Evolutionary conservation across 2,329 filamentous ascomycete species (phyloP).

Genomic region (Escovopsis sp.): DNA sequence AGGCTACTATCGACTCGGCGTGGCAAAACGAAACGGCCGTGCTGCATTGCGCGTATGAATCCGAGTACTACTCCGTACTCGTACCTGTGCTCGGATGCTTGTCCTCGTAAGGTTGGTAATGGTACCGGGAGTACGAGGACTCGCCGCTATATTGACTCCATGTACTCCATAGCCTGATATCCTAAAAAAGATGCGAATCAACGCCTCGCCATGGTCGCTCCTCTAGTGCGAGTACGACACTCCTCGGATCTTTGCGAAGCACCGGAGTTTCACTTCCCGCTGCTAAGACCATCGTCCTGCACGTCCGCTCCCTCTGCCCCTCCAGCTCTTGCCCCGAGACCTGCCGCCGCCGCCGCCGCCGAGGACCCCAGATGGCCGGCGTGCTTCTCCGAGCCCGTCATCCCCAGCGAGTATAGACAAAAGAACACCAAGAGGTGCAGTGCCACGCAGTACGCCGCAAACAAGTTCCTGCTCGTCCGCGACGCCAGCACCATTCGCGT

Average conservation of each 20-base stretch:
- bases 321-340: constrained; percentile 10
- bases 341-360: constrained; percentile 17
- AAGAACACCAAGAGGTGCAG: constrained; percentile 80
- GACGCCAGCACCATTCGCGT: constrained; percentile 85
- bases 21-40: no score
- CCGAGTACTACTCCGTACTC: background rate
- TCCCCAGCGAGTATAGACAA: constrained; percentile 73
- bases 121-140: background rate
- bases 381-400: constrained; percentile 48
- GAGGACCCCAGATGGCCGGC: constrained; percentile 39
- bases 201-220: background rate
- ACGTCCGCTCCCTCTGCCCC: constrained; percentile 36
- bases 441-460: constrained; percentile 79
- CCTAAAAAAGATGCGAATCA: background rate
- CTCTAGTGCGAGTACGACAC: background rate
- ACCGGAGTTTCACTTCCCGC: constrained; percentile 16
- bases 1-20: no score
- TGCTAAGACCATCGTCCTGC: constrained; percentile 47
- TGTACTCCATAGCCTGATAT: constrained; percentile 1
- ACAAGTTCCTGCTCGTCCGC: constrained; percentile 79
- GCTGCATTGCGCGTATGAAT: no score
- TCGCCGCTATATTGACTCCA: background rate
- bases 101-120: no score
- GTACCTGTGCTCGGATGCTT: background rate
- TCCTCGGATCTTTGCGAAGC: no score